These are phyloP conservation scores for Cryptococcus floricola DNA, from an alignment of 1,284 basidiomycete genomes.

Conservation along the genomic window DNA sequence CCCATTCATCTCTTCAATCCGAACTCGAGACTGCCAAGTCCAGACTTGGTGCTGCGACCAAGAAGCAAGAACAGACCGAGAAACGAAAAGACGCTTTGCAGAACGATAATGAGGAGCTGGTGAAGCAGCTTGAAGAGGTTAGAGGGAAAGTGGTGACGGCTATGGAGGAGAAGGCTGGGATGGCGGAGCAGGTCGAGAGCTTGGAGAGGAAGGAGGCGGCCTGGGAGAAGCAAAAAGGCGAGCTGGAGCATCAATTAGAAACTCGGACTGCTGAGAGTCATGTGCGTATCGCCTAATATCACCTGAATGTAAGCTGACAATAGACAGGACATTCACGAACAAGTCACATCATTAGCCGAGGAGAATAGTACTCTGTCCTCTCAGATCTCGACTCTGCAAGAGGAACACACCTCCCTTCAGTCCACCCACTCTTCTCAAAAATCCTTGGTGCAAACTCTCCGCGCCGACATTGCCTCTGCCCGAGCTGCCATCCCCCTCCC, in stretches of 20 bases:
- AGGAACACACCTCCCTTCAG: conserved; percentile 6
- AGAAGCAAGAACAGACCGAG: conserved; percentile 40
- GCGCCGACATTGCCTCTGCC: not conserved
- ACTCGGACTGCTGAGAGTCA: conserved; percentile 3
- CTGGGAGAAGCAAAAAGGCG: conserved; percentile 26
- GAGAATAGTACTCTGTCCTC: conserved; percentile 12
- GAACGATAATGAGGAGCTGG: conserved; percentile 45
- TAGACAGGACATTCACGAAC: conserved; percentile 11
- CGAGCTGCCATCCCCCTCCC: conserved; percentile 2
- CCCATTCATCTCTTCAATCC: conserved; percentile 10
- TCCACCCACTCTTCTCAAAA: not conserved
- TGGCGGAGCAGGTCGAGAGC: conserved; percentile 30
- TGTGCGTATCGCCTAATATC: conserved; percentile 10
- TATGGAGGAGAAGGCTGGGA: conserved; percentile 46
- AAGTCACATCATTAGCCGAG: conserved; percentile 17
- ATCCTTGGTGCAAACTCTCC: not conserved
- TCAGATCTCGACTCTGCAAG: conserved; percentile 3
- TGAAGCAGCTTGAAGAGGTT: conserved; percentile 47
- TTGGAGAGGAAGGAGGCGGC: conserved; percentile 27
- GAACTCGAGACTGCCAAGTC: conserved; percentile 24
- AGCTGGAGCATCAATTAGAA: conserved; percentile 26
- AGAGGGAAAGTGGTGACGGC: conserved; percentile 40
- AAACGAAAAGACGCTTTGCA: conserved; percentile 41
- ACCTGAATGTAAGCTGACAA: not conserved
- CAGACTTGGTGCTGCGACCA: conserved; percentile 23